These are phyloP conservation scores for Vaccinium darrowii DNA, from an alignment of 148 eudicot species.

Conservation along the genomic window DNA sequence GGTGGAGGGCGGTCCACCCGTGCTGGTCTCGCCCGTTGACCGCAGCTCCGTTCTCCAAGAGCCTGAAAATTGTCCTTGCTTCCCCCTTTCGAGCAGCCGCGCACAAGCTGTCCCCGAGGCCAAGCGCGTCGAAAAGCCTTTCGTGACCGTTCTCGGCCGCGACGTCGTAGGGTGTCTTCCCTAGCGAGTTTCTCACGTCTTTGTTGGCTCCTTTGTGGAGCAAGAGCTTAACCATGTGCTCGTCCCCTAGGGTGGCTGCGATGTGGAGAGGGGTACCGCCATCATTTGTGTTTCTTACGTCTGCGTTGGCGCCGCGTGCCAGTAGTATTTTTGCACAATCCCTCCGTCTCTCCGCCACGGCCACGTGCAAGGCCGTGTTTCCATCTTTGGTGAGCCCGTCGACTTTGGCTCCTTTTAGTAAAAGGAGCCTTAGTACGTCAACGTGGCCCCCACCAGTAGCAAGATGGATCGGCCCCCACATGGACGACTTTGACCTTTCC, in stretches of 20 bases:
- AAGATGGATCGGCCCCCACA: conserved; percentile 47
- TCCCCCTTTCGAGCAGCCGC: conserved; percentile 50
- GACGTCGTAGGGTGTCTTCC: conserved; percentile 41
- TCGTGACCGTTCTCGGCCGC: conserved; percentile 48
- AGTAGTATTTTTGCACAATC: conserved; percentile 40
- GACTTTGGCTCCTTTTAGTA: conserved; percentile 35
- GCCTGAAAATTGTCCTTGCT: conserved; percentile 33
- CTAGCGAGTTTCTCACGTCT: conserved; percentile 30
- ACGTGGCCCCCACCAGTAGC: conserved; percentile 37
- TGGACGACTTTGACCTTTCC: conserved; percentile 35
- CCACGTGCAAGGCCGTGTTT: conserved; percentile 40
- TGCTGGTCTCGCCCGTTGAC: conserved; percentile 46
- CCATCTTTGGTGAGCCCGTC: conserved; percentile 43
- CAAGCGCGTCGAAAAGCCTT: conserved; percentile 39
- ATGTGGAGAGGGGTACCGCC: conserved; percentile 46
- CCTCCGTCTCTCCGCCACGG: conserved; percentile 40
- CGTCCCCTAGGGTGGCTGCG: conserved; percentile 41
- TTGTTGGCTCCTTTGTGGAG: conserved; percentile 50
- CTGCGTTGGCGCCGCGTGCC: conserved; percentile 28
- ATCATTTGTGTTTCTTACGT: conserved; percentile 25
- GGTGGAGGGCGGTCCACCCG: conserved; percentile 52
- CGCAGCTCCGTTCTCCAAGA: conserved; percentile 38
- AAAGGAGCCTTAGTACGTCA: conserved; percentile 41
- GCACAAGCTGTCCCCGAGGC: conserved; percentile 41
- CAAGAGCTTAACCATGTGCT: conserved; percentile 46